Base-by-base conservation (phyloP, 371 early-diverging fungal genomes). In the Syncephalis fuscata region DNA sequence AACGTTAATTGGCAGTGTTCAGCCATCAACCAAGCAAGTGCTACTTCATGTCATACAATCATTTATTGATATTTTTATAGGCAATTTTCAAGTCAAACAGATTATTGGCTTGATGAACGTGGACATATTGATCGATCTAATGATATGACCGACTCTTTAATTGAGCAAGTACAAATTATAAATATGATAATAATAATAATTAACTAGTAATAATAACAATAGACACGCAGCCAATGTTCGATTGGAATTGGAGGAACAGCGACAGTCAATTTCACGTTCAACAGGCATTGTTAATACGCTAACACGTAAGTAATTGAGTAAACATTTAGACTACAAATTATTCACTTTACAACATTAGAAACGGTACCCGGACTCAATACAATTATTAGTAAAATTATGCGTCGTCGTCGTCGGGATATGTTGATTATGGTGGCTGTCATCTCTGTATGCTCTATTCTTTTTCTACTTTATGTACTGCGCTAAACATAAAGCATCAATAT, bases 101-200 rank as follows among this genome's bases (percentile, higher is more conserved):
- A 52, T 32, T 52, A 48, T 37, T 52, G 46, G 41, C 20, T 52
- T 32, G 44, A 39, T 10, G 53, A 52, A 22, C 41, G 53, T 32
- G 44, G 43, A 23, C 16, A 44, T 37, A 48, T 52, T 42, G 53
- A 52, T 24, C 46, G 22, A 22, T 52, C 53, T 1, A 40, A 52
- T 44, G 32, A 39, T 22, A 52, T 52, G 48, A 52, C 53, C 7
- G 53, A 52, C 43, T 47, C 48, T 40, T 16, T 52, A 20, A 41
- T 52, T 32, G 48, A 52, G 53, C 47, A 52, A 16, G 48, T 37
- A 42, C 9, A 21, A 19, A 15, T 15, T 4, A 42, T 42, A 22
- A 14, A 42, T 19, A 23, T 16, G 9, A 21, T 43, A 9, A 23
- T 23, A 5, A 21, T 16, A 43, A 9, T 19, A 43, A 23, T 43